Evolutionary conservation across 148 eudicot genomes (phyloP), one percentile per base, ranked within the genome.

Genomic region (Chenopodium berlandieri): DNA sequence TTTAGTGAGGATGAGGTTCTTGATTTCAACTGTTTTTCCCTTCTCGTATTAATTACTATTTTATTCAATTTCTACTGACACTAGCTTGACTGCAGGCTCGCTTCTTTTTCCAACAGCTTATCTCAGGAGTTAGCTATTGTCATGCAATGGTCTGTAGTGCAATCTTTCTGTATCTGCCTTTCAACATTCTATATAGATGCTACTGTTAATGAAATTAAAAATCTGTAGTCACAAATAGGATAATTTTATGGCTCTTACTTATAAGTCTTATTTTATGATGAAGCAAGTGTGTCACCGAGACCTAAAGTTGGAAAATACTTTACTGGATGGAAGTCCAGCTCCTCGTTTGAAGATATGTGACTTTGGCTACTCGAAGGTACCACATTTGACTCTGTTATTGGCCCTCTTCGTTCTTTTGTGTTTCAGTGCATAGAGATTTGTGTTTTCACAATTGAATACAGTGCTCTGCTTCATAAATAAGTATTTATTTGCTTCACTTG

Each of bases 241-340:
- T 68, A 73, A 77, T 19, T 72, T 27, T 30, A 20, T 65, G 31
- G 32, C 14, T 81, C 64, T 50, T 47, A 62, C 46, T 10, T 75
- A 13, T 13, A 31, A 10, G 10, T 37, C 4, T 58, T 50, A n/a
- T 81, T 72, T 60, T 37, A 47, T 79, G 74, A 50, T 85, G 82
- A 82, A 88, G 90, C 88, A 88, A 88, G 88, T 88, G 67, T 88
- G 90, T 79, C 90, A 88, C 52, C 83, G 90, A 48, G 90, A 88
- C 76, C 82, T 88, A 62, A 88, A 88, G 76, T 80, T 88, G 87
- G 90, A 88, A 67, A 88, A 88, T 58, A 82, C 87, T 58, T 86
- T 88, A 75, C 86, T 88, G 62, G 90, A 88, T 86, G 90, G 90
- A 70, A 88, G 90, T 84, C 87, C 88, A 17, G 87, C 88, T 54